Evolutionary conservation across 2,329 filamentous ascomycete species (phyloP), one percentile per base, ranked within the genome.

Genomic region (Emericellopsis cladophorae): DNA sequence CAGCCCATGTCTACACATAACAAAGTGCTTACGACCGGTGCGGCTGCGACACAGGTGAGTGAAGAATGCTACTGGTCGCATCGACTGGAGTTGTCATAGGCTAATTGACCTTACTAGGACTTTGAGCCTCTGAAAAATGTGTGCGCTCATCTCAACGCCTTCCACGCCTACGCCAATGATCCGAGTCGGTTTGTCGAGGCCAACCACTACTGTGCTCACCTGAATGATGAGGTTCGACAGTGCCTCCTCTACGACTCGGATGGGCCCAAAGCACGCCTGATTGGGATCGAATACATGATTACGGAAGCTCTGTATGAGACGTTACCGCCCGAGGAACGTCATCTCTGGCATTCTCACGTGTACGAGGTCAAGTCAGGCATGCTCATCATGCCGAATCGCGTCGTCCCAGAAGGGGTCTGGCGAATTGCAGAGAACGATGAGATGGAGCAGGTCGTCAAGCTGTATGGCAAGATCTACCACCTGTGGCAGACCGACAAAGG

Each of bases 211-310:
- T 94, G 87, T 55, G 73, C 80, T 1, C 85, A 92, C 51, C 51
- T 92, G 4, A 87, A 60, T 29, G 44, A 55, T 65, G 85, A 92
- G 46, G 70, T 93, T 42, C 75, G 87, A 4, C 86, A 94, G 66
- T 93, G 87, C 57, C 74, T 94, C 24, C 73, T 94, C 46, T 94
- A 92, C 63, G 86, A 93, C 59, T 74, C 76, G 0, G 70, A 79
- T 0, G 66, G 69, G 1, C 67, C 74, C 7, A 72, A 75, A 22
- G 85, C 85, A 0, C 74, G 81, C 0, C 72, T 94, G 15, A 85
- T 94, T 45, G 87, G 86, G 8, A 72, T 93, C 50, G 87, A 94
- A 58, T 93, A 93, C 66, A 89, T 92, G 84, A 79, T 94, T 51
- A 79, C 80, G 0, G 73, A 77, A 0, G 64, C 67, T 4, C 63